These are phyloP conservation scores for Piper betle DNA, from an alignment of 164 flowering plant species.

Conservation along the genomic window DNA sequence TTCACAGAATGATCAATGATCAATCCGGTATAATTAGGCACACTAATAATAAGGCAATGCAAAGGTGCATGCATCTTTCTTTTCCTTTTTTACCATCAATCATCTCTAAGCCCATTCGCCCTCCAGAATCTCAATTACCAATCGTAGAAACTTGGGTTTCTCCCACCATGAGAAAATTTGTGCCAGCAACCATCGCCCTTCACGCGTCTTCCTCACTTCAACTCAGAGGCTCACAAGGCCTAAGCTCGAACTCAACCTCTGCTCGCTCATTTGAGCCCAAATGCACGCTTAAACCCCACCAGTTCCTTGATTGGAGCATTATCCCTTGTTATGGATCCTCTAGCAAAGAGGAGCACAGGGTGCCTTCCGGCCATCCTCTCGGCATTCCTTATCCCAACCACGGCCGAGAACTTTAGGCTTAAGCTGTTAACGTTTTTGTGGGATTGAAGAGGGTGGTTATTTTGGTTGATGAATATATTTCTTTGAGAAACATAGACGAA, in stretches of 20 bases:
- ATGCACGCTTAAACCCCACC: constrained; percentile 53
- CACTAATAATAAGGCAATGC: too few species aligned
- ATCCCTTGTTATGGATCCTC: constrained; percentile 9
- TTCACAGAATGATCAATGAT: too few species aligned
- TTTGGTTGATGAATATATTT: constrained; percentile 30
- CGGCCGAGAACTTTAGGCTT: constrained; percentile 22
- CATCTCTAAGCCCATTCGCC: too few species aligned
- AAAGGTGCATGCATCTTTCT: too few species aligned
- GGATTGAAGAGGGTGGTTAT: constrained; percentile 7
- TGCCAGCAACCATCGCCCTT: constrained; percentile 56
- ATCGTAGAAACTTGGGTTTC: constrained; percentile 39
- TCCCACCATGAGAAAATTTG: constrained; percentile 47
- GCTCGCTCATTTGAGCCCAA: constrained; percentile 37
- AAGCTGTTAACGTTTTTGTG: constrained; percentile 24
- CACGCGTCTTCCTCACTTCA: constrained; percentile 47
- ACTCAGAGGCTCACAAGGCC: constrained; percentile 69
- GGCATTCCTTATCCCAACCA: constrained; percentile 37
- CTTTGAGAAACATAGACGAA: constrained; percentile 22
- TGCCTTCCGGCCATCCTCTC: constrained; percentile 73
- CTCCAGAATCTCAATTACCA: too few species aligned
- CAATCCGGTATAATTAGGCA: too few species aligned
- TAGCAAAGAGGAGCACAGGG: constrained; percentile 50
- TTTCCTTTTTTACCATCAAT: too few species aligned
- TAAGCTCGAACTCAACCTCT: constrained; percentile 36
- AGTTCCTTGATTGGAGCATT: constrained; percentile 44